Percentiles rank a stretch among this genome's conserved stretches.
phyloP scores from a whole-genome alignment of 1,139 yeast species.

The Taphrina flavorubra region DNA sequence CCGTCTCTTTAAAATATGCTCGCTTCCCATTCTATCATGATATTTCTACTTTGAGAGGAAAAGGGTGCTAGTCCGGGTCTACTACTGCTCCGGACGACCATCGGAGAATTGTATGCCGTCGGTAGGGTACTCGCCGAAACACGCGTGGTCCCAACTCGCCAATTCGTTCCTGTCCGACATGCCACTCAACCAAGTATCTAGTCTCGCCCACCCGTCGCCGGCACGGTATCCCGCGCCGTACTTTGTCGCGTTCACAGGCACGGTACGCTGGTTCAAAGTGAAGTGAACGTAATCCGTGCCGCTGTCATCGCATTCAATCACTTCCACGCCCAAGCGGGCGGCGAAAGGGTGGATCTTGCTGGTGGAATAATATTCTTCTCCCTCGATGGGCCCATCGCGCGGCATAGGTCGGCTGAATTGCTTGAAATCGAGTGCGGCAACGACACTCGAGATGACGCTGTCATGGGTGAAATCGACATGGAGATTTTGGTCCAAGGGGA shows the following conservation, averaged over 20 bases:
- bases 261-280: constrained; percentile 54
- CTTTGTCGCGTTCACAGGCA: constrained; percentile 50
- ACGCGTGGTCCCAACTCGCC: constrained; percentile 32
- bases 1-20: too few relatives aligned
- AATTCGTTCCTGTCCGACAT: constrained; percentile 31
- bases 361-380: constrained; percentile 20
- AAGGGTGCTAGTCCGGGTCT: too few relatives aligned
- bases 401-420: constrained; percentile 29
- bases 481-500: constrained; percentile 56
- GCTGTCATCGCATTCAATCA: constrained; percentile 51
- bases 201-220: constrained; percentile 35
- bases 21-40: too few relatives aligned
- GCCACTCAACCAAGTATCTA: constrained; percentile 21
- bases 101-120: constrained; percentile 22
- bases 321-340: constrained; percentile 54
- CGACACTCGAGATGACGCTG: constrained; percentile 53
- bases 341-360: constrained; percentile 55
- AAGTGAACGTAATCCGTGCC: constrained; percentile 51
- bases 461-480: constrained; percentile 58
- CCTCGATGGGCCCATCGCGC: constrained; percentile 17
- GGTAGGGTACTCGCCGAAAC: constrained; percentile 25
- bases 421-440: constrained; percentile 50
- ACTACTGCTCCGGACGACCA: constrained; percentile 17
- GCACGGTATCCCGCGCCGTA: constrained; percentile 24
- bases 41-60: too few relatives aligned